Evolutionary conservation across 306 rosid genomes (phyloP), one percentile per base, ranked within the genome.

Genomic region (Comarum palustre): DNA sequence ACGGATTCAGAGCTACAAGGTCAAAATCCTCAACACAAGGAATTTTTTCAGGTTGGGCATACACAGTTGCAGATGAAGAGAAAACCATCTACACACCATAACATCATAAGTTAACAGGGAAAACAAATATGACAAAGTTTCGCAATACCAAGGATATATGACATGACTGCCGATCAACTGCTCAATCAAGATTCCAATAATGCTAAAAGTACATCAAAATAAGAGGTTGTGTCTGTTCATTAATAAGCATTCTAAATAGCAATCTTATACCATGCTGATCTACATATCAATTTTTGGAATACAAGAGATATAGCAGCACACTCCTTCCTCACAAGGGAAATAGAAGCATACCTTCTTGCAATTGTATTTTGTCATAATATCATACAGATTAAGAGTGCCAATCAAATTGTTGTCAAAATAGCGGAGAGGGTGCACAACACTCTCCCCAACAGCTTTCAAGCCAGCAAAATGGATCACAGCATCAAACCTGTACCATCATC

Each of bases 401-500:
- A 87, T 47, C 78, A 94, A 77, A 70, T 94, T 94, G 47, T 86
- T 80, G 67, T 89, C 88, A 34, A 81, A 91, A 75, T 91, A 94
- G 8, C 91, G 91, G 6, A 70, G 91, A 0, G 97, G 97, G 22
- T 89, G 69, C 0, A 79, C 90, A 46, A 89, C 95, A 75, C 97
- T 94, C 78, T 94, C 98, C 4, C 88, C 96, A 36, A 94, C 97
- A 8, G 97, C 97, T 79, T 94, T 91, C 0, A 94, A 81, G 10
- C 92, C 97, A 68, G 97, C 97, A 73, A 94, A 94, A 74, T 94
- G 98, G 48, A 94, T 84, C 48, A 94, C 98, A 19, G 95, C 98
- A 72, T 94, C 97, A 66, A 91, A 91, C 68, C 98, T 91, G 77
- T 71, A 58, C 14, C 79, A 78, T 27, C 3, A 15, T 3, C n/a